Base-by-base conservation (phyloP, 1,284 basidiomycete species). In the Pseudozyma hubeiensis region DNA sequence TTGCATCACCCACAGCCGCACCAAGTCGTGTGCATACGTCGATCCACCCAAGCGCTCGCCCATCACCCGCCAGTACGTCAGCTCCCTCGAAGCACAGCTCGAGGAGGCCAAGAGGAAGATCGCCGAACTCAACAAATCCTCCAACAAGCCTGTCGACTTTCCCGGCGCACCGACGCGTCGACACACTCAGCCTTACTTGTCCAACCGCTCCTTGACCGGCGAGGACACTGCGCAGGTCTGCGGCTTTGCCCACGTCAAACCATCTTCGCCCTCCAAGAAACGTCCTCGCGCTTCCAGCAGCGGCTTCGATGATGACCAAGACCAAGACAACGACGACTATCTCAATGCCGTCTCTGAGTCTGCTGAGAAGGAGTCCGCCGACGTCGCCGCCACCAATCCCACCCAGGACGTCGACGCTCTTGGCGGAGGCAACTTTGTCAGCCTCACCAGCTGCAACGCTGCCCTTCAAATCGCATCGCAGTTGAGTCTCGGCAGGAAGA, bases 41-140 rank as follows among this genome's bases (percentile, higher is more conserved):
- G 72, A 75, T 48, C 72, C 72, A 29, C 72, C 72, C 47, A 75
- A 75, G 46, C 66, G 72, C 9, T 75, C 72, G 10, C 72, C 72
- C 55, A 75, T 75, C 67, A 70, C 72, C 19, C 72, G 72, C 19
- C 72, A 75, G 33, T 75, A 75, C 43, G 72, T 75, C 56, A 70
- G 67, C 60, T 60, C 72, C 30, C 57, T 75, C 17, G 72, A 75
- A 54, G 37, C 67, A 13, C 72, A 75, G 52, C 64, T 75, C 10
- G 72, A 69, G 19, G 67, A 75, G 14, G 72, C 72, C 19, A 66
- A 70, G 10, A 47, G 39, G 30, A 66, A 53, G 53, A 70, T 75
- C n/a, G 64, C 67, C 31, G 50, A 75, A 31, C 63, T 66, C 39
- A 54, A 75, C 44, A 37, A 44, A 24, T 19, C 46, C 40, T 39